Percentiles rank a stretch among this genome's conserved stretches.
Conservation (phyloP, 2,329 filamentous ascomycete genomes). For the Fusarium anguioides region DNA sequence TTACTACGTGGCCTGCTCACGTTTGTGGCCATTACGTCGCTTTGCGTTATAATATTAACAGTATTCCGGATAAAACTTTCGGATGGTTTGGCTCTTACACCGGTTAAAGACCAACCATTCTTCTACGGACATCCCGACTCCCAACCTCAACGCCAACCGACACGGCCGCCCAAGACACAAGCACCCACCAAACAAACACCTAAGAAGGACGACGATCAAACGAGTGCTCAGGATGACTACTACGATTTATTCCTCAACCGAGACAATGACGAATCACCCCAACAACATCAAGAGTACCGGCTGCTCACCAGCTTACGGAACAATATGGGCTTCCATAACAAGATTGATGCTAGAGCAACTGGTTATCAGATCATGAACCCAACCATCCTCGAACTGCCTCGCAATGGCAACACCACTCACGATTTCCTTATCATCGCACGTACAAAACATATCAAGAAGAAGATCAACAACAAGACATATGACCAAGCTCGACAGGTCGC, state of each 20-base stretch:
- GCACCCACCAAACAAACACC: too few species aligned
- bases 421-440: slow-evolving; percentile 37
- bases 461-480: slow-evolving; percentile 20
- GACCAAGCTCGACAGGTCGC: slow-evolving; percentile 32
- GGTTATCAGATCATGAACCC: slow-evolving; percentile 34
- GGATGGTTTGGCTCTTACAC: slow-evolving; percentile 12
- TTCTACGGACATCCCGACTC: slow-evolving; percentile 21
- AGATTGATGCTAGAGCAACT: slow-evolving; percentile 21
- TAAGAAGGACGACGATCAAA: neutral
- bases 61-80: slow-evolving; percentile 25
- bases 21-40: slow-evolving; percentile 14
- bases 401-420: slow-evolving; percentile 6
- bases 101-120: slow-evolving; percentile 21
- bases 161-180: neutral
- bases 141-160: neutral
- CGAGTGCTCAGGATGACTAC: neutral
- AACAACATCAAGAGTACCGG: slow-evolving; percentile 17
- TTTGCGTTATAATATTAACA: slow-evolving; percentile 12
- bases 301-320: slow-evolving; percentile 31
- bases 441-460: slow-evolving; percentile 10
- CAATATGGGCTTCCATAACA: slow-evolving; percentile 36
- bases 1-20: slow-evolving; percentile 20
- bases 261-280: neutral
- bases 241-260: slow-evolving; percentile 1
- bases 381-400: slow-evolving; percentile 32